A percentile compares a stretch with the other conserved stretches of the same genome.
Evolutionary conservation across 805 yeast genomes (phyloP).

Genomic region (Metschnikowia lochheadii): DNA sequence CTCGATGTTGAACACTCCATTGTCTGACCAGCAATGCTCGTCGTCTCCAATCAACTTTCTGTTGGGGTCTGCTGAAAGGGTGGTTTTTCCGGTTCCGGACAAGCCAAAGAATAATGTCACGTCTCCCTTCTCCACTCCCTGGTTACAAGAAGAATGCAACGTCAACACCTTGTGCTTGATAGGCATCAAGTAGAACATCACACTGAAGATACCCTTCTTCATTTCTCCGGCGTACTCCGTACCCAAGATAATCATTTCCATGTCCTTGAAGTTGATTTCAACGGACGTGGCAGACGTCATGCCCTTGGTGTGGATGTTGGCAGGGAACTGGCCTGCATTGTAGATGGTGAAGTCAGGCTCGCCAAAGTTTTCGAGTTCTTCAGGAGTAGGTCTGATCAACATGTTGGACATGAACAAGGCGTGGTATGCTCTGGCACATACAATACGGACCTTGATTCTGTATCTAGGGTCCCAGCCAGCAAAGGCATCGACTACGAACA

Average conservation of each 20-base stretch:
- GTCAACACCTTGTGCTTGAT: slow-evolving; percentile 87
- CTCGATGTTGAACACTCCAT: slow-evolving; percentile 98
- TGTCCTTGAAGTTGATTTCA: slow-evolving; percentile 91
- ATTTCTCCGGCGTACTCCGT: slow-evolving; percentile 99
- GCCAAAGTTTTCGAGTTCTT: slow-evolving; percentile 85
- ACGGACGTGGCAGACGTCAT: slow-evolving; percentile 96
- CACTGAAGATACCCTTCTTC: slow-evolving; percentile 99
- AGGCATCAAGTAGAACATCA: slow-evolving; percentile 98
- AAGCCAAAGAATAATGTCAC: slow-evolving; percentile 95
- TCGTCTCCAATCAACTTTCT: slow-evolving; percentile 95
- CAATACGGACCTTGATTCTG: slow-evolving; percentile 91
- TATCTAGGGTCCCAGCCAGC: slow-evolving; percentile 99
- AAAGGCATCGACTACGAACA: slow-evolving; percentile 91
- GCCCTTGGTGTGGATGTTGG: slow-evolving; percentile 91
- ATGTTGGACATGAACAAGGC: slow-evolving; percentile 97
- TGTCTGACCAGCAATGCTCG: slow-evolving; percentile 98
- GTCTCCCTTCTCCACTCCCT: slow-evolving; percentile 75
- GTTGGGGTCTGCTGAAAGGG: slow-evolving; percentile 92
- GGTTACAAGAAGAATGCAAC: slow-evolving; percentile 92
- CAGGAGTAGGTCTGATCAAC: slow-evolving; percentile 91
- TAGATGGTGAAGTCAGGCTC: slow-evolving; percentile 98
- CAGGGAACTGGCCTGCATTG: slow-evolving; percentile 99
- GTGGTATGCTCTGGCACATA: slow-evolving; percentile 98
- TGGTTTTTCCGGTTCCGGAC: slow-evolving; percentile 98
- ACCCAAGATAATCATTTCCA: slow-evolving; percentile 99